Evolutionary conservation across 208 protist species (phyloP).

Genomic region (Leptomonas seymouri): DNA sequence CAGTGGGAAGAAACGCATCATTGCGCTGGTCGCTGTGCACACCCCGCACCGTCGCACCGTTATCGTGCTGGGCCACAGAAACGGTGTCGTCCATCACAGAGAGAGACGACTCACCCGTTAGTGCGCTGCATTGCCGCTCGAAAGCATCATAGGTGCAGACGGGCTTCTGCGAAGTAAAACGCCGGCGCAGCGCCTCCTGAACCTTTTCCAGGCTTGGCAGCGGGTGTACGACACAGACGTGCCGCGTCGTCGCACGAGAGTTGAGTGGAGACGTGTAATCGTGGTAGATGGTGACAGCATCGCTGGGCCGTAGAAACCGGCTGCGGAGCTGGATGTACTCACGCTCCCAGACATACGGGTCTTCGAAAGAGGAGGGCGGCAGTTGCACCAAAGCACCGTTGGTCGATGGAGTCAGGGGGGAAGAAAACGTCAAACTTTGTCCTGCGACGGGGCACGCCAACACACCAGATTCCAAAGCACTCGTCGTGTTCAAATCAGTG

Average conservation of each 20-base stretch:
- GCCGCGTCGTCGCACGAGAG: conserved; percentile 39
- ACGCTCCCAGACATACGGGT: conserved; percentile 43
- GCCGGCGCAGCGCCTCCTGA: conserved; percentile 38
- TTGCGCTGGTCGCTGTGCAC: conserved; percentile 27
- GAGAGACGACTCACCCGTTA: background rate
- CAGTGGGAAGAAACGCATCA: conserved; percentile 33
- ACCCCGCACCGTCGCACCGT: conserved; percentile 1
- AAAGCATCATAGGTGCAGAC: conserved; percentile 24
- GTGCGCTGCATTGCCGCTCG: conserved; percentile 21
- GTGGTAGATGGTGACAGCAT: conserved; percentile 53
- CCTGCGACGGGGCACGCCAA: background rate
- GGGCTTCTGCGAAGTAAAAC: conserved; percentile 31
- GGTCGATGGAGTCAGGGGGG: conserved; percentile 1
- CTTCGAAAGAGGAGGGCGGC: conserved; percentile 41
- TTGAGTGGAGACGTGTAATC: conserved; percentile 51
- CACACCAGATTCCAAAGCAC: background rate
- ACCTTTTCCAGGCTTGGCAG: conserved; percentile 66
- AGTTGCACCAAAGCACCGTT: conserved; percentile 12
- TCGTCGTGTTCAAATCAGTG: background rate
- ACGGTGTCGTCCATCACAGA: conserved; percentile 17
- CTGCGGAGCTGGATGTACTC: conserved; percentile 40
- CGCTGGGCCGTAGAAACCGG: conserved; percentile 25
- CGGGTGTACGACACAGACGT: conserved; percentile 63
- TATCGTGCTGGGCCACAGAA: conserved; percentile 9
- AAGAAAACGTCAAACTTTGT: conserved; percentile 8